Percentiles rank a stretch among this genome's conserved stretches.
These are phyloP conservation scores for Cordyceps cicadae DNA, from an alignment of 2,329 filamentous ascomycete genomes.

Conservation along the genomic window DNA sequence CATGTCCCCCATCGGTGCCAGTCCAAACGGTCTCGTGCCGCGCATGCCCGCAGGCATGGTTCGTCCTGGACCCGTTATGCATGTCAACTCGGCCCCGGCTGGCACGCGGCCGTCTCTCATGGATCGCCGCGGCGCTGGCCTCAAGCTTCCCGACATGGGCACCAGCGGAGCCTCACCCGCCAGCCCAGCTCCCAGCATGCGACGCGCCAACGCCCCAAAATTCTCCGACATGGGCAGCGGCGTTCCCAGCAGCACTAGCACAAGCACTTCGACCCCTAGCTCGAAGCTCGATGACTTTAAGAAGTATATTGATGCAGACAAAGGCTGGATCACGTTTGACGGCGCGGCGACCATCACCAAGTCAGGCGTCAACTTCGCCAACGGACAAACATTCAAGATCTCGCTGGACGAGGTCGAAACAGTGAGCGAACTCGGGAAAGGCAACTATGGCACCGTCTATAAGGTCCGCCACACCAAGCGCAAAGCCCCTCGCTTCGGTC, in stretches of 20 bases:
- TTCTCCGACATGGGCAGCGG: constrained; percentile 33
- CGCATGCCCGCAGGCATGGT: constrained; percentile 32
- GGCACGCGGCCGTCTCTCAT: constrained; percentile 53
- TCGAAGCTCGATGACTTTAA: constrained; percentile 52
- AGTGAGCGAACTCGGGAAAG: constrained; percentile 87
- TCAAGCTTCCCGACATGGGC: constrained; percentile 52
- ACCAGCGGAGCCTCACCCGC: constrained; percentile 19
- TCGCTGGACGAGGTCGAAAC: constrained; percentile 94
- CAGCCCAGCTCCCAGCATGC: constrained; percentile 19
- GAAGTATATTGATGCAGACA: constrained; percentile 84
- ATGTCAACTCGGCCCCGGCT: constrained; percentile 45
- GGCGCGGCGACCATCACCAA: constrained; percentile 86
- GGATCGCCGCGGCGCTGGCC: constrained; percentile 48
- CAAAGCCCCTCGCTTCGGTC: constrained; percentile 48
- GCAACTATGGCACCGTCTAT: constrained; percentile 97
- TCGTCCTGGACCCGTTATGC: constrained; percentile 39
- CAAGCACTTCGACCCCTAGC: constrained; percentile 25
- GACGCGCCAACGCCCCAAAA: constrained; percentile 31
- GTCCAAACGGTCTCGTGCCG: constrained; percentile 35
- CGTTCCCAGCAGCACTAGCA: constrained; percentile 14
- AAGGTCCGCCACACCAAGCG: constrained; percentile 81
- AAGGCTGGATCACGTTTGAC: constrained; percentile 84
- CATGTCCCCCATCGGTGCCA: constrained; percentile 25
- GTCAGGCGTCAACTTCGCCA: constrained; percentile 84
- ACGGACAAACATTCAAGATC: constrained; percentile 83